phyloP scores from a whole-genome alignment of 805 yeast species.

The Wickerhamiella sorbophila region DNA sequence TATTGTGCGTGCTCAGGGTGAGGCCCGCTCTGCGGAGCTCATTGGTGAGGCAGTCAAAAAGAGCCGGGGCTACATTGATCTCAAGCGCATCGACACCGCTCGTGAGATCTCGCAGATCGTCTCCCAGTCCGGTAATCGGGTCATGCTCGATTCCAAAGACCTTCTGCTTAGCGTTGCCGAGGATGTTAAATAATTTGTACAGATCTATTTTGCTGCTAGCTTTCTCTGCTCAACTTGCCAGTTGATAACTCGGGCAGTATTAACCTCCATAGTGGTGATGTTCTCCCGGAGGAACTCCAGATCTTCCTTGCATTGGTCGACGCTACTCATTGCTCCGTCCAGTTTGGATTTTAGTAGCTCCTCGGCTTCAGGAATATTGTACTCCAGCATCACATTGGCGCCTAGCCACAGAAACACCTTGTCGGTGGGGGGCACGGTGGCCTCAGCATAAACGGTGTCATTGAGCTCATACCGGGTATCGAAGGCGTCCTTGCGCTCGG shows the following conservation, averaged over 20 bases:
- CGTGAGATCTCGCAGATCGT: slow-evolving; percentile 83
- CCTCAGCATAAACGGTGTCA: slow-evolving; percentile 82
- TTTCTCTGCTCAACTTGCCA: slow-evolving; percentile 22
- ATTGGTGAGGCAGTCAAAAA: slow-evolving; percentile 98
- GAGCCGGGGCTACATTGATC: slow-evolving; percentile 87
- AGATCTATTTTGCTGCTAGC: background rate
- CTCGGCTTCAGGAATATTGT: slow-evolving; percentile 78
- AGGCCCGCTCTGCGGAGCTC: slow-evolving; percentile 93
- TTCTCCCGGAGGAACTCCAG: slow-evolving; percentile 72
- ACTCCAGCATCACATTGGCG: slow-evolving; percentile 94
- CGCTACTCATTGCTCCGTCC: slow-evolving; percentile 43
- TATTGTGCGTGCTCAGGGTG: slow-evolving; percentile 96
- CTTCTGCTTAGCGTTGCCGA: slow-evolving; percentile 76
- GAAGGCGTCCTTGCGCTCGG: slow-evolving; percentile 35
- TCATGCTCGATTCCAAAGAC: slow-evolving; percentile 82
- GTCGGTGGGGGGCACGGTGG: slow-evolving; percentile 47
- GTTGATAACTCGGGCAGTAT: slow-evolving; percentile 58
- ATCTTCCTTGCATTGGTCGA: slow-evolving; percentile 60
- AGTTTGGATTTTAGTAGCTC: slow-evolving; percentile 51
- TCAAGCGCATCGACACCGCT: slow-evolving; percentile 94
- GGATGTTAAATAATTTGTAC: slow-evolving; percentile 42
- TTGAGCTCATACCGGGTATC: slow-evolving; percentile 81
- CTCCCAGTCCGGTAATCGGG: slow-evolving; percentile 79
- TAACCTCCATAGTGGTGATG: slow-evolving; percentile 95
- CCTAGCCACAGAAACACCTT: slow-evolving; percentile 91